Base-by-base conservation (phyloP, 306 rosid genomes). In the Abrus pulchellus region DNA sequence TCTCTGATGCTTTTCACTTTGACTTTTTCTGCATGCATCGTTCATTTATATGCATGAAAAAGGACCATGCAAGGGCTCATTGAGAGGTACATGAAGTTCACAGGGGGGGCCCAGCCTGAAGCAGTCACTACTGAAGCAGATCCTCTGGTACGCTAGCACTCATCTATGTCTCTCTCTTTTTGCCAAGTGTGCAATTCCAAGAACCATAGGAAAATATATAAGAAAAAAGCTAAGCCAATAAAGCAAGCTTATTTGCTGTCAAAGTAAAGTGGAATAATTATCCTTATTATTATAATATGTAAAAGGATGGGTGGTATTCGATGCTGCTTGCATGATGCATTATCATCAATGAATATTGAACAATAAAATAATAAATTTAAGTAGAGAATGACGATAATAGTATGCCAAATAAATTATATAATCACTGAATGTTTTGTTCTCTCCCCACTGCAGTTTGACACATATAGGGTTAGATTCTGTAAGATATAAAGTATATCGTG, bases 11-110 rank as follows among this genome's bases (percentile, higher is more conserved):
- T 3, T 74, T 52, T 65, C 5, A 52, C 50, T 78, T 33, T 57
- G 6, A 56, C 13, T 49, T 28, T 9, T 30, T 45, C 7, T 20
- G 20, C 20, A 20, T 48, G 8, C 8, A 9, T 7, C 4, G 1
- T 9, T 6, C 7, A 20, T 55, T 1, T 57, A 28, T 6, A 6
- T 30, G n/a, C 79, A 20, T 20, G 20, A 20, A 71, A 27, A 77
- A 94, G 98, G 89, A 90, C 86, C 88, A 88, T 94, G 97, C 94
- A 92, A 90, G 98, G 89, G 81, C 82, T 94, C 3, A 79, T 91
- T 20, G 97, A 92, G 80, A 94, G 83, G 89, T 92, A 94, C 90
- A 85, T 72, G 87, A 91, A 87, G 87, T 85, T 85, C 75, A 85
- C 88, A 47, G 47, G 68, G 47, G 88, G 79, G 76, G 20, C 86